Conservation (phyloP, 2,329 filamentous ascomycete species). For the Graphium sp. region DNA sequence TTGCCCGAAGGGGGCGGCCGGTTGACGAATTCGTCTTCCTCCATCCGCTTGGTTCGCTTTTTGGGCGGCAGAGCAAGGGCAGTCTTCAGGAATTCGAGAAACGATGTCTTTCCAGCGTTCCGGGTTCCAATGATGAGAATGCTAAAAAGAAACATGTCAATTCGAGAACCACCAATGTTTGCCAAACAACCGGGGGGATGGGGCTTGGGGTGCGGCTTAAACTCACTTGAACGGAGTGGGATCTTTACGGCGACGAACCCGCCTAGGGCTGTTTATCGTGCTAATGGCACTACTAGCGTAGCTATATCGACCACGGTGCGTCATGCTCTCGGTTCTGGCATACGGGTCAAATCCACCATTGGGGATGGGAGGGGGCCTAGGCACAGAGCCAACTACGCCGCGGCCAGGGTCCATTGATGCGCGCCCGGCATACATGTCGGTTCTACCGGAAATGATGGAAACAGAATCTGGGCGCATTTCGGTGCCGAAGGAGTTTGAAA, state of each 20-base stretch:
- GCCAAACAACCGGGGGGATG: background rate
- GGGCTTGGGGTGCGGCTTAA: slow-evolving; percentile 1
- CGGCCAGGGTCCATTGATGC: slow-evolving; percentile 35
- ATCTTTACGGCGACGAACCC: slow-evolving; percentile 87
- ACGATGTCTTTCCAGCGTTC: slow-evolving; percentile 85
- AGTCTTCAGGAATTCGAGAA: slow-evolving; percentile 86
- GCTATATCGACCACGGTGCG: slow-evolving; percentile 87
- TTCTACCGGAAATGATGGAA: slow-evolving; percentile 36
- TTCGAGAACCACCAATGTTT: slow-evolving; percentile 6
- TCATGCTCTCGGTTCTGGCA: slow-evolving; percentile 82
- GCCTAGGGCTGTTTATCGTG: slow-evolving; percentile 81
- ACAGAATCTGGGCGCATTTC: slow-evolving; percentile 48
- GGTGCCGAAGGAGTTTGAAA: slow-evolving; percentile 24
- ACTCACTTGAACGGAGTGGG: slow-evolving; percentile 97
- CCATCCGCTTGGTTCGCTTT: slow-evolving; percentile 44
- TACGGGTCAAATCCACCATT: slow-evolving; percentile 58
- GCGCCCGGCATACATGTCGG: slow-evolving; percentile 20
- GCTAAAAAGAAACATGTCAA: slow-evolving; percentile 32
- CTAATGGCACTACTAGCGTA: slow-evolving; percentile 87
- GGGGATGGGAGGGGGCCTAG: slow-evolving; percentile 34
- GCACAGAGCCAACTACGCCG: slow-evolving; percentile 20
- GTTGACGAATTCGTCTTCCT: slow-evolving; percentile 41
- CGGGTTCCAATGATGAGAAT: slow-evolving; percentile 80
- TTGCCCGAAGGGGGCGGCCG: slow-evolving; percentile 40
- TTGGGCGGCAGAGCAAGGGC: slow-evolving; percentile 69